Base-by-base conservation (phyloP, 257 asterid genomes). In the Solanum lycopersicoides region DNA sequence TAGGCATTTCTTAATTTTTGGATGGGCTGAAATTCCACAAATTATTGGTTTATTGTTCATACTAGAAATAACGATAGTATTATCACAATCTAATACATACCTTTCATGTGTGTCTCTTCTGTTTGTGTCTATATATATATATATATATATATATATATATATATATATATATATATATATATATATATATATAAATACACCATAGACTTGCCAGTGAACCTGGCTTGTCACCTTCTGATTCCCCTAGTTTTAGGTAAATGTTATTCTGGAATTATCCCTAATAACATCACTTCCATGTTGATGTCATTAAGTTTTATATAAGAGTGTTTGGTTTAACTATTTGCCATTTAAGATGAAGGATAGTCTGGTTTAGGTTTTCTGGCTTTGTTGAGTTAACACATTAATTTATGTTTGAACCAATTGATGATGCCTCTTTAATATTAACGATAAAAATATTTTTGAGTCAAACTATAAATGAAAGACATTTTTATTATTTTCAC, bases 231-330 rank as follows among this genome's bases (percentile, higher is more conserved):
- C 86, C 95, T 79, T 86, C 91, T 80, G 98, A 95, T 91, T 90
- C 95, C 63, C 98, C 91, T 83, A 92, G 93, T 88, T 92, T 92
- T 89, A 93, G 99, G 99, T 96, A 87, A 84, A 90, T 83, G 65
- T 41, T 82, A 37, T 86, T 84, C 63, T 86, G 82, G 59, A 44
- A 86, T 71, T 85, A 71, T 47, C 50, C 82, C 2, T 82, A 21
- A 37, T 84, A 71, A 25, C 83, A 44, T 71, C 82, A 30, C 50
- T 86, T 86, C 45, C 83, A 47, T 69, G 14, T 69, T 85, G 83
- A 30, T 75, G 35, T 71, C 44, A 30, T 79, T 79, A 66, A 32
- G 18, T 50, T 80, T 80, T 16, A 32, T 80, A 50, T 80, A 30
- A 80, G 44, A 80, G 30, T 30, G 45, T 30, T 30, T 50, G 15